A percentile compares a stretch with the other conserved stretches of the same genome.
These are phyloP conservation scores for Basidiobolus meristosporus DNA, from an alignment of 371 early-diverging fungal genomes.

Conservation along the genomic window DNA sequence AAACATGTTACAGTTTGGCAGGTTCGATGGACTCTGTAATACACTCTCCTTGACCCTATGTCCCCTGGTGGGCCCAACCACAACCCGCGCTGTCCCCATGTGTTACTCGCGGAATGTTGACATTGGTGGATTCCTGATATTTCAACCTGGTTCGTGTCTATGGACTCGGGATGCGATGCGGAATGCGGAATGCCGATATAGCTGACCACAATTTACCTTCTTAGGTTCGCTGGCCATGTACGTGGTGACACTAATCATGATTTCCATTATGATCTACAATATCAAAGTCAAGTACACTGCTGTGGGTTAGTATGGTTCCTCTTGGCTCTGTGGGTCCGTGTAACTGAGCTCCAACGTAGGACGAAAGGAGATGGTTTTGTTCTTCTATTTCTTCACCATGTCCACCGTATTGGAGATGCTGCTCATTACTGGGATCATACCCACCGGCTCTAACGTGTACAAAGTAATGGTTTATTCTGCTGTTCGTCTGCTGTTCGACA, in stretches of 20 bases:
- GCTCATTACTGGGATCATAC: conserved; percentile 59
- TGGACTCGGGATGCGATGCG: too few relatives aligned
- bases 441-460: conserved; percentile 44
- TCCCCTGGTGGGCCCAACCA: conserved; percentile 59
- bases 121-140: conserved; percentile 51
- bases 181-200: not conserved
- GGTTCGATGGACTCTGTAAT: conserved; percentile 68
- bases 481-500: not conserved
- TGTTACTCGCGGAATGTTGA: conserved; percentile 91
- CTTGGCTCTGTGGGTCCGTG: not conserved
- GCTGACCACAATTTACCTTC: not conserved
- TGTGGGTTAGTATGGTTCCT: conserved; percentile 36
- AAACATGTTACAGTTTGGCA: conserved; percentile 64
- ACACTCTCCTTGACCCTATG: conserved; percentile 71
- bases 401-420: conserved; percentile 55
- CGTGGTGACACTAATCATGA: conserved; percentile 71
- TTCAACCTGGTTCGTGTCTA: conserved; percentile 73
- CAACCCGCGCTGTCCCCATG: conserved; percentile 58
- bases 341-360: conserved; percentile 18
- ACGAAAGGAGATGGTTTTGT: conserved; percentile 79
- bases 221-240: conserved; percentile 55
- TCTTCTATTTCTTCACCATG: conserved; percentile 68
- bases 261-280: conserved; percentile 78
- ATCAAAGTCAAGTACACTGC: conserved; percentile 84
- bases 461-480: conserved; percentile 19